Percentiles rank a stretch among this genome's conserved stretches.
phyloP scores from a whole-genome alignment of 2,329 filamentous ascomycete species.

The Lizonia empirigonia region DNA sequence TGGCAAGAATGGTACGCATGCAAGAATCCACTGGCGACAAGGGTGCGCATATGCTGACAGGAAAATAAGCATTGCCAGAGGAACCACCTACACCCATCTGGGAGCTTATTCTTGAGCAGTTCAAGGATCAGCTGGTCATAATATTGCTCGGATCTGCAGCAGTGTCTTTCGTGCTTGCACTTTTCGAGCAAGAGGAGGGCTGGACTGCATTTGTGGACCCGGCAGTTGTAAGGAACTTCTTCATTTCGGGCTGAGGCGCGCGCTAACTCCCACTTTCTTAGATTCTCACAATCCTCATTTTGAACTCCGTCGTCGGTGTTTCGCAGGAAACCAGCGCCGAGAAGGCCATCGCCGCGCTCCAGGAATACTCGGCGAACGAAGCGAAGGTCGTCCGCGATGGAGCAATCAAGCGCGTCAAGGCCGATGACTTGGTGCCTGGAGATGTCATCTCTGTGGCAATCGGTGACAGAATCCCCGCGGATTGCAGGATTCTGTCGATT shows the following conservation, averaged over 20 bases:
- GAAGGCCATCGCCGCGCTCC: conserved; percentile 95
- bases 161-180: conserved; percentile 88
- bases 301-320: conserved; percentile 96
- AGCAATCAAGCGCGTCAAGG: conserved; percentile 80
- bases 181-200: conserved; percentile 91
- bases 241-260: neutral
- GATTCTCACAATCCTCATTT: conserved; percentile 95
- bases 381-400: conserved; percentile 91
- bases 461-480: conserved; percentile 91
- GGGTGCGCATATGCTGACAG: conserved; percentile 2
- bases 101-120: conserved; percentile 97
- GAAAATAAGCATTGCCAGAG: conserved; percentile 69
- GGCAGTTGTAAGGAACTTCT: conserved; percentile 72
- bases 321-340: conserved; percentile 98
- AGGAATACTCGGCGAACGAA: conserved; percentile 99
- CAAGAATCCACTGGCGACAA: neutral
- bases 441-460: conserved; percentile 88
- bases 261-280: conserved; percentile 48
- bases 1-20: conserved; percentile 59
- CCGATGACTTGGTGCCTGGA: conserved; percentile 95
- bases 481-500: conserved; percentile 87
- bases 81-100: conserved; percentile 95
- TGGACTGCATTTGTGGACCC: conserved; percentile 99
- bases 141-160: conserved; percentile 92
- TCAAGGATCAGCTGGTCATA: conserved; percentile 97